A percentile compares a stretch with the other conserved stretches of the same genome.
Evolutionary conservation across 768 basidiomycete species (phyloP).

Genomic region (Tulasnella sp.): DNA sequence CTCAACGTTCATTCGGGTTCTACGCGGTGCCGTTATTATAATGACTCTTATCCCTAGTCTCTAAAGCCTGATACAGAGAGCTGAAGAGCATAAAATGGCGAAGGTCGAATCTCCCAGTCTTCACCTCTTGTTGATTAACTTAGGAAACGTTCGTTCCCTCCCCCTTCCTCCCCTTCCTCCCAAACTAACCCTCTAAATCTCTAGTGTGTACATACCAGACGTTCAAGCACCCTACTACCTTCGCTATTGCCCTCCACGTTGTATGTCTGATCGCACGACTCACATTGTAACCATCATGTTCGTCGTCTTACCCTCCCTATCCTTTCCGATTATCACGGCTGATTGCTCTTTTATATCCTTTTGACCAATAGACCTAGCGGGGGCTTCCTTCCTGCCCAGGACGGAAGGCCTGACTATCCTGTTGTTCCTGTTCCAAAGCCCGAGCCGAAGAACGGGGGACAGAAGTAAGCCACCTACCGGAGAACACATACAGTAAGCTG

Average conservation of each 20-base stretch:
- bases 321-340: background rate
- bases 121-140: too few species aligned
- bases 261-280: background rate
- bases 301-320: background rate
- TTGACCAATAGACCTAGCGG: background rate
- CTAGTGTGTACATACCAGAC: too few species aligned
- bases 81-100: too few species aligned
- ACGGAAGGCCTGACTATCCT: background rate
- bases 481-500: background rate
- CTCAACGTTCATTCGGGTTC: too few species aligned
- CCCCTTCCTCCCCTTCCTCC: background rate
- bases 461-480: background rate
- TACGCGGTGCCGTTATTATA: too few species aligned
- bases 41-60: too few species aligned
- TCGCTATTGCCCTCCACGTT: background rate
- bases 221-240: too few species aligned
- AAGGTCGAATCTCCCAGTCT: too few species aligned
- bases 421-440: background rate
- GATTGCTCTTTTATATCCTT: background rate
- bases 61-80: too few species aligned
- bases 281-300: background rate
- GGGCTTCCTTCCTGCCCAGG: background rate
- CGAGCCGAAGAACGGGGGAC: background rate
- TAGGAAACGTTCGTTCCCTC: too few species aligned
- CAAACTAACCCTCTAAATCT: background rate